phyloP scores from a whole-genome alignment of 2,329 filamentous ascomycete genomes.

The Aspergillus melleus region DNA sequence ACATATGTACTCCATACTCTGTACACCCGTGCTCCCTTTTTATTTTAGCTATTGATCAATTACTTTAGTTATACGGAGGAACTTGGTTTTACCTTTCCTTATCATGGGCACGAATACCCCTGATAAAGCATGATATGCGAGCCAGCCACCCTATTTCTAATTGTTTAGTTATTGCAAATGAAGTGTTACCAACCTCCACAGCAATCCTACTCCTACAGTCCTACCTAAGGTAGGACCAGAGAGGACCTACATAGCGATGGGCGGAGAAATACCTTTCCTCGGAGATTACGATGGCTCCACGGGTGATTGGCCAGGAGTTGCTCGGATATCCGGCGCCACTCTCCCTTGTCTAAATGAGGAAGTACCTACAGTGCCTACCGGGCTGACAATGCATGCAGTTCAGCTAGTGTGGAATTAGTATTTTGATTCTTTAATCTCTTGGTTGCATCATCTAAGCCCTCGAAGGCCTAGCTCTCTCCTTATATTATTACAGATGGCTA shows the following conservation, averaged over 20 bases:
- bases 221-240: too few species aligned
- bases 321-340: constrained; percentile 1
- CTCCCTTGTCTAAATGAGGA: neutral
- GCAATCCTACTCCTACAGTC: neutral
- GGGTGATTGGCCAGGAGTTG: constrained; percentile 3
- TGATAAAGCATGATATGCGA: too few species aligned
- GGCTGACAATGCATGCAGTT: neutral
- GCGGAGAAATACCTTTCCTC: constrained; percentile 10
- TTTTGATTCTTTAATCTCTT: neutral
- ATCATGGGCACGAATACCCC: too few species aligned
- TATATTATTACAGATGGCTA: too few species aligned
- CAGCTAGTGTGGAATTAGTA: neutral
- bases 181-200: neutral
- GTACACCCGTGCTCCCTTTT: neutral
- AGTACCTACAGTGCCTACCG: neutral
- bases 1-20: neutral
- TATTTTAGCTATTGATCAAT: too few species aligned
- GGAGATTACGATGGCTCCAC: constrained; percentile 10
- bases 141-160: too few species aligned
- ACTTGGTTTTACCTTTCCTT: too few species aligned
- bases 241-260: neutral
- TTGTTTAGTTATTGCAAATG: neutral
- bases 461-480: too few species aligned
- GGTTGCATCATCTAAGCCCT: neutral
- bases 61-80: too few species aligned